Evolutionary conservation across 495 filamentous ascomycete genomes (phyloP), one percentile per base, ranked within the genome.

Genomic region (Talaromyces liani): DNA sequence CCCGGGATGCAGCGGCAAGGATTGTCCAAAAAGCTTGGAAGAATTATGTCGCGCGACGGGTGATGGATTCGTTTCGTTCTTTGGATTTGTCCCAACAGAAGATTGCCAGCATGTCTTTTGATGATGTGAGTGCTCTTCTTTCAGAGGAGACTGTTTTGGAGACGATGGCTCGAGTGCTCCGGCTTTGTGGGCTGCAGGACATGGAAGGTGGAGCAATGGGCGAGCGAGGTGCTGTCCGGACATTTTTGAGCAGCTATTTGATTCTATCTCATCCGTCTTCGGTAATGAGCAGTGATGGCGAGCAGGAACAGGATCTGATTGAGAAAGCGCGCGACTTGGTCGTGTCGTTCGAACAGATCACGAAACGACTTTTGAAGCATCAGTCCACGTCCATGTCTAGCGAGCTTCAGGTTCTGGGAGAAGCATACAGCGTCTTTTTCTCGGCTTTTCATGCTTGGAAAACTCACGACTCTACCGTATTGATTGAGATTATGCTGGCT

Each of bases 391-490:
- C 70, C 53, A 71, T 78, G 66, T 72, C 76, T 9, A 70, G 75
- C n/a, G 76, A 80, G 58, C 67, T 79, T 10, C 78, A 81, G 34
- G 79, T 72, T 0, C 65, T 82, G 36, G 70, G 79, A 41, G 84
- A 87, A 60, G 80, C 83, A 8, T 93, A 96, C 71, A 84, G 88
- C 56, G 84, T 91, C 1, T 98, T 96, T 71, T 87, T 90, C 69
- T 92, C 91, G 33, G 92, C 93, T 18, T 96, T 98, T 73, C 88
- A 92, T 66, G 89, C 92, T 9, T 98, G 94, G 94, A 97, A 97
- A 72, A 84, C 91, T 8, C 86, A 92, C 60, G 94, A 98, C 72
- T 94, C 93, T 1, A 88, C 86, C 54, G 89, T 91, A 4, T 75
- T 98, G 34, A 88, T 98, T 63, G 90, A 95, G 65, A 91, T 93